Base-by-base conservation (phyloP, 139 green algal genomes). In the Micractinium conductrix region DNA sequence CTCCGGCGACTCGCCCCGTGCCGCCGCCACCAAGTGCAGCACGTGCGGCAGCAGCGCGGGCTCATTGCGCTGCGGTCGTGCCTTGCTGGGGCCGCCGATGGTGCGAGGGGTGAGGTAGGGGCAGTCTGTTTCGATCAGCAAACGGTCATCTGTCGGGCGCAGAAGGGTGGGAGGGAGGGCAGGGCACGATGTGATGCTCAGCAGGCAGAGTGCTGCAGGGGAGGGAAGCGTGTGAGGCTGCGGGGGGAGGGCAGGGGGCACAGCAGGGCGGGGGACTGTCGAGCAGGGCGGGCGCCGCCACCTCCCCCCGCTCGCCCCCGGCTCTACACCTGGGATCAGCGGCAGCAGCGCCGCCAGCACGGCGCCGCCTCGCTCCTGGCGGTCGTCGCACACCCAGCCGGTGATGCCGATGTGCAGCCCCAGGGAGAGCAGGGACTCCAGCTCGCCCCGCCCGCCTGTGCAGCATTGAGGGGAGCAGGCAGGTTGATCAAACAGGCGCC, bases 111-210 rank as follows among this genome's bases (percentile, higher is more conserved):
- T 89, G 44, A 97, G 86, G 83, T 96, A 97, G 0, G 94, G 94
- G 19, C 86, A 88, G 81, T 97, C 94, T 12, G 94, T 96, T 80
- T 97, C 93, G 12, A 97, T 91, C 88, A 97, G 91, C 19, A 97
- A 86, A 7, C 85, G 74, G 74, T 95, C 88, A 0, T 44, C 48
- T 2, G 94, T 55, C 8, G 17, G 45, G 67, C 35, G 37, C 16
- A 5, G 21, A 19, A 4, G 67, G 67, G 16, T 40, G 65, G 33
- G 6, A 2, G 33, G 33, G 9, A 37, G 60, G 26, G 2, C 21
- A n/a, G 38, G 21, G 16, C 8, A 50, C 19, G 68, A 6, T 14
- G 68, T 5, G 65, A 44, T n/a, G 8, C 33, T 44, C 12, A 58
- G 55, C 16, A 65, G 19, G 55, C 55, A 28, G 55, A 19, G 55